These are phyloP conservation scores for Penicillium salamii DNA, from an alignment of 495 filamentous ascomycete genomes.

Conservation along the genomic window DNA sequence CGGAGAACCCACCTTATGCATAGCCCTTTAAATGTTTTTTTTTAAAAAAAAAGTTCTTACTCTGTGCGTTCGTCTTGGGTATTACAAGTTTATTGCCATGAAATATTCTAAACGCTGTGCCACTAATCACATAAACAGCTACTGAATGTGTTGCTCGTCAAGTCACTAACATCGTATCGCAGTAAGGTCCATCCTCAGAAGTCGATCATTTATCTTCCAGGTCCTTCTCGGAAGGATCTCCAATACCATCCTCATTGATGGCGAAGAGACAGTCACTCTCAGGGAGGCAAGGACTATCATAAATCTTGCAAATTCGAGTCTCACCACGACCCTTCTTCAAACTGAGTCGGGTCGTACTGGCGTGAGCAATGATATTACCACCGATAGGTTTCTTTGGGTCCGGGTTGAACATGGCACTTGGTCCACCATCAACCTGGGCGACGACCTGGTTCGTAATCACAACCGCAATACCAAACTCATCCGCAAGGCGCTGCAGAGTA, in stretches of 20 bases:
- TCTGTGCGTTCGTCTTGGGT: too few species aligned
- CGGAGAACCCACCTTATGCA: too few species aligned
- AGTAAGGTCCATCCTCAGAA: neutral
- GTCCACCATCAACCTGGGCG: slow-evolving; percentile 94
- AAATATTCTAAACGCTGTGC: neutral
- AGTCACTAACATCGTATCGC: slow-evolving; percentile 31
- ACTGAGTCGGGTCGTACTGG: slow-evolving; percentile 85
- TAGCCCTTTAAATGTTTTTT: too few species aligned
- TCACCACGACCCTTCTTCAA: slow-evolving; percentile 94
- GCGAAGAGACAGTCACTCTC: slow-evolving; percentile 97
- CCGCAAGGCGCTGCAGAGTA: slow-evolving; percentile 86
- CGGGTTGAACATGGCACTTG: slow-evolving; percentile 96
- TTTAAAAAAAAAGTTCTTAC: too few species aligned
- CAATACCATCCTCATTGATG: slow-evolving; percentile 95
- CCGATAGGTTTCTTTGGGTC: slow-evolving; percentile 99
- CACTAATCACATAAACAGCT: slow-evolving; percentile 10
- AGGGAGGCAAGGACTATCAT: slow-evolving; percentile 94
- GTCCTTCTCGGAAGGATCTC: slow-evolving; percentile 93
- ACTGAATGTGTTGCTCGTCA: slow-evolving; percentile 23
- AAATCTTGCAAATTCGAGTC: slow-evolving; percentile 97
- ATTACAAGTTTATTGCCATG: neutral
- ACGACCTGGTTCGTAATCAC: slow-evolving; percentile 99
- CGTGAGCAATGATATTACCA: slow-evolving; percentile 97
- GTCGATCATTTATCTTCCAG: slow-evolving; percentile 69
- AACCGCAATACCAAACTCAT: slow-evolving; percentile 97